A percentile compares a stretch with the other conserved stretches of the same genome.
phyloP scores from a whole-genome alignment of 768 basidiomycete genomes.

The Serpula lacrymans region DNA sequence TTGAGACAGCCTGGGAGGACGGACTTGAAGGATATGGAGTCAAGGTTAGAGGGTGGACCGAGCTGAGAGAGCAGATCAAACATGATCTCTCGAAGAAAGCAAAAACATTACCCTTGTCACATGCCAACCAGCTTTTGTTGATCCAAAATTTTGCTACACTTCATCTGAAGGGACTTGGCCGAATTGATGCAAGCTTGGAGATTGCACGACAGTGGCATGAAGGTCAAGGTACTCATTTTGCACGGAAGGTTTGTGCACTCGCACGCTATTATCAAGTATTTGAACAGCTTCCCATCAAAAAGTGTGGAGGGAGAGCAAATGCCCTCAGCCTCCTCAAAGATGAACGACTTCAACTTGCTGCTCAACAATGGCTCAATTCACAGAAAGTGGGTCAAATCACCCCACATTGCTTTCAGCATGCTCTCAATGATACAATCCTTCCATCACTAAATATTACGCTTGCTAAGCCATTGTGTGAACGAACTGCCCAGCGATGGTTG shows the following conservation, averaged over 20 bases:
- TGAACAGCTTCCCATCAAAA: conserved; percentile 28
- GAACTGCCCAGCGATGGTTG: conserved; percentile 9
- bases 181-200: conserved; percentile 27
- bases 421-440: conserved; percentile 28
- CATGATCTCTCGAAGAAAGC: conserved; percentile 24
- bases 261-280: conserved; percentile 36
- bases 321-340: conserved; percentile 8
- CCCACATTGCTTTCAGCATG: conserved; percentile 18
- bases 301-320: conserved; percentile 17
- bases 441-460: conserved; percentile 24
- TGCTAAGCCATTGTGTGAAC: conserved; percentile 19
- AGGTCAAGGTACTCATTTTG: conserved; percentile 23
- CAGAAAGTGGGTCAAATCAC: conserved; percentile 28
- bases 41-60: conserved; percentile 21
- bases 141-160: conserved; percentile 34
- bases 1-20: conserved; percentile 19
- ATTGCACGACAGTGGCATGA: conserved; percentile 40
- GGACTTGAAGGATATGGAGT: conserved; percentile 12
- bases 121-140: conserved; percentile 30
- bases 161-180: conserved; percentile 23
- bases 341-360: conserved; percentile 1
- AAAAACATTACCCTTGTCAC: conserved; percentile 15
- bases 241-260: conserved; percentile 24
- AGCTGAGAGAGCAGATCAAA: conserved; percentile 27
- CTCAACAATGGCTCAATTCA: conserved; percentile 17